These are phyloP conservation scores for Podospora pseudopauciseta DNA, from an alignment of 495 filamentous ascomycete genomes.

Conservation along the genomic window DNA sequence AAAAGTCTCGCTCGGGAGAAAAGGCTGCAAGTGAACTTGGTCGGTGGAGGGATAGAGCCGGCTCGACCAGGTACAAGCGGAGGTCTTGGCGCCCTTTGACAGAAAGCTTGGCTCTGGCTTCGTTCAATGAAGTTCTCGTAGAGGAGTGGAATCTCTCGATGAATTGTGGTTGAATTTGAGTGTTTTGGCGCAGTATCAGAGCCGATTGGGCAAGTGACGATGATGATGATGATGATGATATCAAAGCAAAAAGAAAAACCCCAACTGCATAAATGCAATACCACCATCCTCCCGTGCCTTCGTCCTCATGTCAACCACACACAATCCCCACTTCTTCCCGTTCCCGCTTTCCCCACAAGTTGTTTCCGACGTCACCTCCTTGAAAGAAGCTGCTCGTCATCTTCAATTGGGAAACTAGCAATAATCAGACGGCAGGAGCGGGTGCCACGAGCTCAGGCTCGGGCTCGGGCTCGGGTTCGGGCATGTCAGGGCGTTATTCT, in stretches of 20 bases:
- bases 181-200: not conserved
- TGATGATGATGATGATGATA: too few relatives aligned
- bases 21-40: too few relatives aligned
- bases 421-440: not conserved
- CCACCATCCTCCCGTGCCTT: not conserved
- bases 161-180: not conserved
- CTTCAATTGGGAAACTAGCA: not conserved
- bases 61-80: not conserved
- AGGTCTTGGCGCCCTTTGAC: not conserved
- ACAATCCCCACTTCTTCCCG: not conserved
- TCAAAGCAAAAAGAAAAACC: too few relatives aligned
- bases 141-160: not conserved
- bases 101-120: not conserved
- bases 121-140: not conserved
- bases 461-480: not conserved
- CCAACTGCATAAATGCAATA: not conserved
- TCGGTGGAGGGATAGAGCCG: not conserved
- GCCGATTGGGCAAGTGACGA: too few relatives aligned
- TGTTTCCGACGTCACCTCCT: not conserved
- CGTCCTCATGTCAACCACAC: not conserved
- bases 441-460: not conserved
- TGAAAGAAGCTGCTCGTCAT: not conserved
- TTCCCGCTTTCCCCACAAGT: not conserved
- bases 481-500: not conserved
- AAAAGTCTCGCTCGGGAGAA: not conserved